Evolutionary conservation across 371 early-diverging fungal genomes (phyloP), one percentile per base, ranked within the genome.

Genomic region (Mucor saturninus): DNA sequence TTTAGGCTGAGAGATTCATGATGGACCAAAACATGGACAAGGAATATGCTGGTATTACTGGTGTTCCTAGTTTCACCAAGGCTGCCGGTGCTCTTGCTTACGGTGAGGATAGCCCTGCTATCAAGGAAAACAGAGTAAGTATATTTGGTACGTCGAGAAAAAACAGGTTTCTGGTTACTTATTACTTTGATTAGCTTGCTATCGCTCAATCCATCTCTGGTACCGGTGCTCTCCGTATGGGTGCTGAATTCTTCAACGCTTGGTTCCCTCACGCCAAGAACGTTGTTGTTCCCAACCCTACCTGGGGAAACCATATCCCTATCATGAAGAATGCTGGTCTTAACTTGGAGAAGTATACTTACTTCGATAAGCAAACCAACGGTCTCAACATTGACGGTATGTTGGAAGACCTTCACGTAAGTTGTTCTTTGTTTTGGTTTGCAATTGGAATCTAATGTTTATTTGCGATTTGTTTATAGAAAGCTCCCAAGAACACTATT

Each of bases 231-330:
- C 89, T 98, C 58, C 91, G 97, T 67, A 88, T 98, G 62, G 99
- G 95, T 56, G 98, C 93, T 63, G 93, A 85, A 59, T 98, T 98
- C 84, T 80, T 99, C 60, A 76, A 77, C 61, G 77, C 89, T 30
- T 97, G 89, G 84, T 94, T 88, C 81, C 86, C 88, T 60, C 81
- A 89, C 60, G 89, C 88, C 73, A 96, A 94, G 86, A 93, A 88
- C 73, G 89, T 98, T 58, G 91, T 92, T 76, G 83, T 98, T 54
- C 98, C 98, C 56, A 93, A 90, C 67, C 98, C 98, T 65, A 92
- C 91, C 74, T 99, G 99, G 99, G 98, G 98, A 60, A 99, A 99
- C 88, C 99, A 99, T 75, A 91, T 83, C 48, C 89, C 95, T 56
- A 93, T 99, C 71, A 93, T 98, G 87, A 84, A 87, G 62, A 95